Base-by-base conservation (phyloP, 305 asterid species). In the Euphrasia arctica region DNA sequence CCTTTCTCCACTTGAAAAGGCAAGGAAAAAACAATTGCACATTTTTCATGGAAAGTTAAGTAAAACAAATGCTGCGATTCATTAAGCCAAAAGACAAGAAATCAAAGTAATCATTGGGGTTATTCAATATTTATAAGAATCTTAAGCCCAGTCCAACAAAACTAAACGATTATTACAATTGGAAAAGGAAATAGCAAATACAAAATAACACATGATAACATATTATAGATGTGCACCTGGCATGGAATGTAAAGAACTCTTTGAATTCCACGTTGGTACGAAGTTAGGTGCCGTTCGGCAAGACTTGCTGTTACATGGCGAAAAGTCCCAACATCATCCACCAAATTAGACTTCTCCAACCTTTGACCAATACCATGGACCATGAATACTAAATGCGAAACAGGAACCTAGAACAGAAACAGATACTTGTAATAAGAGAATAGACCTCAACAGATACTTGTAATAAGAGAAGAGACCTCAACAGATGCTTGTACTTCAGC, bases 341-440 rank as follows among this genome's bases (percentile, higher is more conserved):
- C 99, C 75, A 94, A 83, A 79, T 90, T 94, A 36, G 99, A 90
- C 67, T 90, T 94, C 79, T 90, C 96, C 84, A 94, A 76, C 73
- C 99, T 86, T 78, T 94, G 99, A 64, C 99, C 99, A 70, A 94
- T 90, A 66, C 97, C 99, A 62, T 94, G 99, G 72, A 94, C 94
- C 97, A 94, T 91, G 84, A 94, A 94, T 56, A 94, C 95, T 57
- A 94, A 74, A 79, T 94, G 99, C 32, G 82, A 84, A 74, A 94
- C 99, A 70, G 99, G 95, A 72, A 94, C 99, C 99, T 94, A 72
- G 58, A 78, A 56, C 63, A 80, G 50, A 43, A 71, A 61, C 52
- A 49, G 49, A 7, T 14, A 39, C 15, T 59, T 55, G 74, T 59
- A 48, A 10, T 60, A 45, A 60, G 55, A 47, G 58, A 27, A 51